Evolutionary conservation across 257 asterid species (phyloP).

Genomic region (Leonotis leonurus): DNA sequence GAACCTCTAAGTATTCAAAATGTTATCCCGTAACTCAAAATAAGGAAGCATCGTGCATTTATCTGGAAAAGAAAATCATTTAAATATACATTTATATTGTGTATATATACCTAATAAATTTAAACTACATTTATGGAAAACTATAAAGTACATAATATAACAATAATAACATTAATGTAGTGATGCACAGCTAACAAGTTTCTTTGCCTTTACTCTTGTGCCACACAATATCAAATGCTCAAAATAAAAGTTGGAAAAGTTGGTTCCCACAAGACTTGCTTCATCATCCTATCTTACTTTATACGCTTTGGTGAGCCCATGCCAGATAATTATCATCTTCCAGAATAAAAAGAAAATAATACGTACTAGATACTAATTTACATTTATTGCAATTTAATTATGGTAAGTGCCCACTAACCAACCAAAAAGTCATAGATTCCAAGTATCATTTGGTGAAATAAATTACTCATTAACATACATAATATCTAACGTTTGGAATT

Average conservation of each 20-base stretch:
- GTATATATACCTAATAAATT: neutral
- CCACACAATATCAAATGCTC: conserved; percentile 34
- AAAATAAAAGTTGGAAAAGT: conserved; percentile 33
- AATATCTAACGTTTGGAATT: neutral
- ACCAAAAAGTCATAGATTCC: conserved; percentile 8
- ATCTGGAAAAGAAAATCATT: neutral
- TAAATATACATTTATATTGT: neutral
- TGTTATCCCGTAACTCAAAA: neutral
- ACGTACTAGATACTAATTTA: no score
- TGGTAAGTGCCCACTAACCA: conserved; percentile 2
- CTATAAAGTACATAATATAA: neutral
- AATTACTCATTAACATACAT: neutral
- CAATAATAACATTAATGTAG: conserved; percentile 21
- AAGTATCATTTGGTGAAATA: neutral
- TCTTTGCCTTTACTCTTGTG: conserved; percentile 52
- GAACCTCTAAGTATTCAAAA: neutral
- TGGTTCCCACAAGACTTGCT: conserved; percentile 62
- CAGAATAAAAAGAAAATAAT: no score
- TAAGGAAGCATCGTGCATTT: neutral
- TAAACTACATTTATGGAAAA: neutral
- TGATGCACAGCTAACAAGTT: conserved; percentile 22
- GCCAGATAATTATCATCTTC: no score
- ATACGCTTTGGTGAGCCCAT: conserved; percentile 44
- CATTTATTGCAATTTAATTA: conserved; percentile 3
- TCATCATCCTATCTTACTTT: conserved; percentile 59